Conservation (phyloP, 805 yeast genomes). For the Ogataea wickerhamii region DNA sequence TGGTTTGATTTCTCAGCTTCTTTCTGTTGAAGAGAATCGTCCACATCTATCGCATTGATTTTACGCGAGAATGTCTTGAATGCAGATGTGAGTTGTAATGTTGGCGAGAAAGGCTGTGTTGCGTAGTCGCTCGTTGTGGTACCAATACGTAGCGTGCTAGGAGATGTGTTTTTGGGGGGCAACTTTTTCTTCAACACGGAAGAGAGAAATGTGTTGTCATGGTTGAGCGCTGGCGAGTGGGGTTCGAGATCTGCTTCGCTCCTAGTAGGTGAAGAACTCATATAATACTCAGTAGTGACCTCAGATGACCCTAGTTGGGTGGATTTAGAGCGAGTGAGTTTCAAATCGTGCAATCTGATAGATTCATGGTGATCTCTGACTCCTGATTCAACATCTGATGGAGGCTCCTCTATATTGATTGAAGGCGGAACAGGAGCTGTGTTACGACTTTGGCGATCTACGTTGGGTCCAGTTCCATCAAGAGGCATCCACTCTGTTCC, state of each 20-base stretch:
- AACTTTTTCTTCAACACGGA: too few species aligned
- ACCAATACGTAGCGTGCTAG: neutral
- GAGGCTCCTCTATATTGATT: constrained; percentile 1
- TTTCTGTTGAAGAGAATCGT: too few species aligned
- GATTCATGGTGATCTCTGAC: constrained; percentile 9
- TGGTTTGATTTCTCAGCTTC: too few species aligned
- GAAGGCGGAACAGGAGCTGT: neutral
- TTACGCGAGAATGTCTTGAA: constrained; percentile 7
- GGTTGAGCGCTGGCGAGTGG: neutral
- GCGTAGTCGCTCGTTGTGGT: neutral
- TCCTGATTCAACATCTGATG: constrained; percentile 3
- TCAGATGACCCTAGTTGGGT: constrained; percentile 4
- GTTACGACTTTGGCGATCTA: constrained; percentile 1
- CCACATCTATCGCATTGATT: constrained; percentile 3
- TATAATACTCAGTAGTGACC: constrained; percentile 11
- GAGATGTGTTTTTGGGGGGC: neutral
- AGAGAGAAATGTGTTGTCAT: neutral
- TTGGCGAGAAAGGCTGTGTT: neutral
- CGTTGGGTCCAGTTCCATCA: constrained; percentile 2
- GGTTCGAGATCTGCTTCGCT: constrained; percentile 6
- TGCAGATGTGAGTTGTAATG: neutral
- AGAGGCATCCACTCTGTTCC: constrained; percentile 23
- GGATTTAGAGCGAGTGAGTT: constrained; percentile 1
- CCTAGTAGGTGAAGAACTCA: constrained; percentile 2
- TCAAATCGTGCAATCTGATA: constrained; percentile 10